Evolutionary conservation across 176 grass and related monocot genomes (phyloP).

Genomic region (Carex scoparia): DNA sequence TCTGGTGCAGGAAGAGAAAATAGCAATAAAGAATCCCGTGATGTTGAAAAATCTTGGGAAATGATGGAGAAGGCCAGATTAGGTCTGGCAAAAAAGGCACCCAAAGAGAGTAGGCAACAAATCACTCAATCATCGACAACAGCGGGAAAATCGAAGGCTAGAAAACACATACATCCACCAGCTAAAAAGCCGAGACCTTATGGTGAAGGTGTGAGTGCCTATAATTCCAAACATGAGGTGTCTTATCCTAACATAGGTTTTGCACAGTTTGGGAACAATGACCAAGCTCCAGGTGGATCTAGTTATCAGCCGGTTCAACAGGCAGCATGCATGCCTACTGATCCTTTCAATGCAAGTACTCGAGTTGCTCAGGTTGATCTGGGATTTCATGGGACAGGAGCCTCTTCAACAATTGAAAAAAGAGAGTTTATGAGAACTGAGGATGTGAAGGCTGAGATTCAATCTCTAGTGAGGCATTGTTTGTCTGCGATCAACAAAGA

Average conservation of each 20-base stretch:
- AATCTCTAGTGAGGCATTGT: neutral
- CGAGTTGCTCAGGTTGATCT: neutral
- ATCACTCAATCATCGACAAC: neutral
- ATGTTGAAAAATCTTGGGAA: constrained; percentile 76
- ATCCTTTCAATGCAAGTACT: neutral
- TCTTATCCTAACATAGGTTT: constrained; percentile 34
- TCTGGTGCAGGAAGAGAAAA: neutral
- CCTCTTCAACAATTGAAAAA: neutral
- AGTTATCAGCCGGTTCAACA: neutral
- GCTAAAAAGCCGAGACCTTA: neutral
- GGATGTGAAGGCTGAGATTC: neutral
- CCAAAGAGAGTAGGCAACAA: neutral
- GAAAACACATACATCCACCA: neutral
- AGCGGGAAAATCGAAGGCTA: neutral
- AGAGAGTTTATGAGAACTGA: neutral
- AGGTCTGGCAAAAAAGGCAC: constrained; percentile 27
- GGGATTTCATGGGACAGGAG: neutral
- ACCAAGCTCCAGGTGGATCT: constrained; percentile 42
- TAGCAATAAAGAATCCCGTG: neutral
- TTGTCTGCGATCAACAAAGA: neutral
- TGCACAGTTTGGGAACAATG: constrained; percentile 34
- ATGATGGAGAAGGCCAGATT: constrained; percentile 53
- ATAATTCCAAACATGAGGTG: neutral
- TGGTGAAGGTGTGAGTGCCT: neutral
- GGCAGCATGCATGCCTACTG: neutral